Evolutionary conservation across 805 yeast species (phyloP), one percentile per base, ranked within the genome.

Genomic region (Wickerhamiella occidentalis): DNA sequence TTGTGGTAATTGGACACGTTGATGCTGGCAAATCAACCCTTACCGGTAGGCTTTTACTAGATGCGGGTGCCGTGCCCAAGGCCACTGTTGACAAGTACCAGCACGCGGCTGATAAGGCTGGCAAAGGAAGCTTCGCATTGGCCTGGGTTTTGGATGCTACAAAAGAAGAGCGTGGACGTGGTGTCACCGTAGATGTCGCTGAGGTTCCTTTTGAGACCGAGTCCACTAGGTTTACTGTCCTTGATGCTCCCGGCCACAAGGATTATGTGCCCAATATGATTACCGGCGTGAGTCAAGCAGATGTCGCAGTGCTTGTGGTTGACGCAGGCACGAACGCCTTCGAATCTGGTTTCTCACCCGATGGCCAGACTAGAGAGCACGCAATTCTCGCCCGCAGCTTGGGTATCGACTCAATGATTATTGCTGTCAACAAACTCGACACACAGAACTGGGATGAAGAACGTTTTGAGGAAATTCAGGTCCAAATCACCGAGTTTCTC

Each of bases 141-240:
- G 94, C 94, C 1, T 84, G 94, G 94, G 76, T 83, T 35, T 71
- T 85, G 78, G 94, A 84, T 62, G 88, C 82, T 61, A 82, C 90
- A 0, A 64, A 69, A 1, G 92, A 84, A 60, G 94, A 84, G 64
- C 72, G 94, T 55, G 58, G 55, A 7, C 70, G 88, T 45, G 94
- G 94, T 45, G 86, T 84, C 3, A 84, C 94, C 2, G 78, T 83
- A 21, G 94, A 84, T 59, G 77, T 83, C 28, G 79, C 84, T 50
- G 79, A 81, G 48, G 79, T 84, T 7, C 68, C 70, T 36, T 79
- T 84, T 52, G 82, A 78, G 56, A 80, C 88, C 2, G 48, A 59
- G 1, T 61, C 56, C 2, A 70, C 78, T 5, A 65, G 71, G 44
- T 82, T 80, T 61, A 79, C 85, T 0, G 80, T 86, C 3, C 77